Evolutionary conservation across 2,329 filamentous ascomycete genomes (phyloP), one percentile per base, ranked within the genome.

Genomic region (Monilinia laxa): DNA sequence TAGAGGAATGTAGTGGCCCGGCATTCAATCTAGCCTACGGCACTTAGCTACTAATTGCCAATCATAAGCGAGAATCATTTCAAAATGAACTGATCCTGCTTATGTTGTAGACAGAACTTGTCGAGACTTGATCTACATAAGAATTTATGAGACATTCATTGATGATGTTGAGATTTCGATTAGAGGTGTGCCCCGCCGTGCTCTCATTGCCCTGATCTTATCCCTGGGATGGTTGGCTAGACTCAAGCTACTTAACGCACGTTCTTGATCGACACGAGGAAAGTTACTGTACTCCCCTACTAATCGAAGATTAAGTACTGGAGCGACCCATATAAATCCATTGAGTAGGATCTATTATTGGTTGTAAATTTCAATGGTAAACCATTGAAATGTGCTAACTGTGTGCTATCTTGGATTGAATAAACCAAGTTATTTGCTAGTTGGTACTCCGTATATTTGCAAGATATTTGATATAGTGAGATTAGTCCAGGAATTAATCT

Each of bases 231-330:
- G 12, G 20, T 18, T 49, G 28, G 9, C 42, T 60, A 7, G 57
- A 60, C 42, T 60, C 12, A 60, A 49, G 12, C 42, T 47, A n/a
- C 45, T n/a, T n/a, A 16, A 38, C 18, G 57, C 57, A 60, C 57
- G 57, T 38, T 49, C 57, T 60, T 49, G 57, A 60, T 60, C 42
- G 28, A 18, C 57, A 51, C 20, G 31, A 35, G 31, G 31, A 35
- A 35, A 35, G 20, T 14, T 16, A 42, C 40, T 42, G 4, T 4
- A 42, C 12, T 16, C 40, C 40, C 40, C 40, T 42, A 42, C 31
- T 35, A 42, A 42, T 42, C 40, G 12, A 42, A 16, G 38, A 40
- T 11, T 40, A 3, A 40, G 9, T 40, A 11, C 40, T 16, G 4
- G 12, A 42, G 12, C 40, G 40, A 16, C 40, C 40, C 40, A 42